Evolutionary conservation across 345 rosid genomes (phyloP).

Genomic region (Eucalyptus camaldulensis): DNA sequence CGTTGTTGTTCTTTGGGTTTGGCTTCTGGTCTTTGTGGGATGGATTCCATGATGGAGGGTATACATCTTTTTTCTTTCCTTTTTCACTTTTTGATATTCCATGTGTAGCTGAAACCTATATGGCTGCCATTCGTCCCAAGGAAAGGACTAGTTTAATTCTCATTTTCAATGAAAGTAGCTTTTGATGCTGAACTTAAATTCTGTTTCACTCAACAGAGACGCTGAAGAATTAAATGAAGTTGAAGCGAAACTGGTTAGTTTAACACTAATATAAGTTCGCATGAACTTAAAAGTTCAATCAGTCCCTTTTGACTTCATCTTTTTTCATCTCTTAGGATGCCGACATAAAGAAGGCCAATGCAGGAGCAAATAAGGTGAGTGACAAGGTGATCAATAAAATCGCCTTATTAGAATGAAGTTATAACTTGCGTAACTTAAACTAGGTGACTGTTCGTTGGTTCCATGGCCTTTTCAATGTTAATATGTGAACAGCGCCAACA

Average conservation of each 20-base stretch:
- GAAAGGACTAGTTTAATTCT: neutral
- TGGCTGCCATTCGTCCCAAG: neutral
- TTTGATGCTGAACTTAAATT: neutral
- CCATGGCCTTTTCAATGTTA: neutral
- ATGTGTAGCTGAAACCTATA: neutral
- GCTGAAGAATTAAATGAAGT: conserved; percentile 77
- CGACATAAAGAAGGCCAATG: conserved; percentile 47
- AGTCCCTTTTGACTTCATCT: neutral
- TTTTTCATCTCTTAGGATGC: conserved; percentile 30
- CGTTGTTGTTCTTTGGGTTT: conserved; percentile 67
- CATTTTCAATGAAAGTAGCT: neutral
- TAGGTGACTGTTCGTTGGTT: neutral
- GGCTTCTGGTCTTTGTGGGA: conserved; percentile 94
- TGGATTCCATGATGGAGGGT: conserved; percentile 59
- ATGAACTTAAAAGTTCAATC: neutral
- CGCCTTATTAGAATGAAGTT: neutral
- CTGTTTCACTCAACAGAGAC: conserved; percentile 16
- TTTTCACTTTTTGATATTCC: neutral
- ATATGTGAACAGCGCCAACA: neutral
- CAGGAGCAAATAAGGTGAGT: conserved; percentile 25
- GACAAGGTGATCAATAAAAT: conserved; percentile 27
- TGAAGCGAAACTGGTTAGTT: conserved; percentile 57
- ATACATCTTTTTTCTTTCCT: neutral
- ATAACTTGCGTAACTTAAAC: neutral
- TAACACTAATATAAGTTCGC: neutral